Conservation (phyloP, 1,284 basidiomycete species). For the Lentinus polychrous region DNA sequence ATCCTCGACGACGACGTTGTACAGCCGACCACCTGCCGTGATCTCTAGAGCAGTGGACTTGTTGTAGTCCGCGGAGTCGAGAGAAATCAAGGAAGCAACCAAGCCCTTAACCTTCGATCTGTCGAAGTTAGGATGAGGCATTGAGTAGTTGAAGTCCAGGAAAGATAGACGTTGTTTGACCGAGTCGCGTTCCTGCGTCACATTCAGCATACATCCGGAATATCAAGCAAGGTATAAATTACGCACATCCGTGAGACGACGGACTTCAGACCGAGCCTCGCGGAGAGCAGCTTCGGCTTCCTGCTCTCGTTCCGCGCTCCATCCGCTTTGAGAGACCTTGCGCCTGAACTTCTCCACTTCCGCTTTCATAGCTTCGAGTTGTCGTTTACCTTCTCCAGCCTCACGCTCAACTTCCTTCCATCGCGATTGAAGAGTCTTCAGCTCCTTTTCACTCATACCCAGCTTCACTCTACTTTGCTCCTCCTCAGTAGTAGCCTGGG, state of each 20-base stretch:
- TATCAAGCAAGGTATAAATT: neutral
- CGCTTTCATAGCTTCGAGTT: constrained; percentile 53
- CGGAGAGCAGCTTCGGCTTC: constrained; percentile 53
- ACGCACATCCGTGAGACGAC: constrained; percentile 57
- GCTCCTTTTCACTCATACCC: constrained; percentile 74
- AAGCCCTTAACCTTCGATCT: constrained; percentile 85
- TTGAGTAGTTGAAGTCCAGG: constrained; percentile 81
- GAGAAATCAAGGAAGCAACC: constrained; percentile 80
- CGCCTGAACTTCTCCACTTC: constrained; percentile 55
- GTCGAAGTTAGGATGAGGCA: constrained; percentile 82
- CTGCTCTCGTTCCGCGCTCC: constrained; percentile 75
- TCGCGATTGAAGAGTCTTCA: constrained; percentile 70
- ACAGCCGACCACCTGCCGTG: constrained; percentile 87
- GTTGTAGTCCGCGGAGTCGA: constrained; percentile 65
- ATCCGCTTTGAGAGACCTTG: constrained; percentile 61
- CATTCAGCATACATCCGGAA: neutral
- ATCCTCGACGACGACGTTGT: constrained; percentile 92
- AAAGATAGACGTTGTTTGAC: constrained; percentile 65
- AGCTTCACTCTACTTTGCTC: constrained; percentile 82
- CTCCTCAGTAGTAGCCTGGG: constrained; percentile 79
- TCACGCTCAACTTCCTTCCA: constrained; percentile 87
- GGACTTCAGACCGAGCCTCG: constrained; percentile 51
- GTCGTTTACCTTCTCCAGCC: constrained; percentile 68
- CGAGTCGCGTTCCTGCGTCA: constrained; percentile 59
- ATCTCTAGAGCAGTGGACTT: constrained; percentile 92